Base-by-base conservation (phyloP, 2,329 filamentous ascomycete genomes). In the Epichloe glyceriae region DNA sequence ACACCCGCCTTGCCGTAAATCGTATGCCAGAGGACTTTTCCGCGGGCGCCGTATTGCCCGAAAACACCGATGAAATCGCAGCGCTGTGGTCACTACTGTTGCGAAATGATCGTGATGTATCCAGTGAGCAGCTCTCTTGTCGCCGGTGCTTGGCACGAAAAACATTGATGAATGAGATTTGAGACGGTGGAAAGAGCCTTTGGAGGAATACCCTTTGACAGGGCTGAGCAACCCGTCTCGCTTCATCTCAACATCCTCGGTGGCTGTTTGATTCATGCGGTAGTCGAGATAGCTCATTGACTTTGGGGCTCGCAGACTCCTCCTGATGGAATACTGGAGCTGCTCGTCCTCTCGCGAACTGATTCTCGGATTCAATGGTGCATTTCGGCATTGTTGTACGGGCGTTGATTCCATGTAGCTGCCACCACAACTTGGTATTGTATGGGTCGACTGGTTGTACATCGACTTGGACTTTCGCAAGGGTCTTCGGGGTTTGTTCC, bases 1-100 rank as follows among this genome's bases (percentile, higher is more conserved):
- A 86, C 14, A 81, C 77, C 34, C 79, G 81, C 22, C 83, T 73
- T 11, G 78, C 76, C 47, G 75, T 80, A 33, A 68, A 66, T 44
- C 70, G 73, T 30, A 82, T 57, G 4, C 62, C 60, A 7, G 56
- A 53, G 10, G 60, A 60, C 48, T 63, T 68, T 4, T 58, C 49
- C 4, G 57, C 7, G 7, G 59, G 53, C 5, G 59, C 47, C 3
- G 54, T 57, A 10, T 59, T 54, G 2, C 55, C 56, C 6, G 64
- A 65, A 55, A 58, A 60, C 4, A 56, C 61, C 12, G 56, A 68
- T 20, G 64, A 62, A 10, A 67, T 55, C 41, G 61, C 64, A 20
- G 62, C 63, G 41, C 63, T 67, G 51, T 60, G 55, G 59, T 70
- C 72, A 57, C 68, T 73, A 60, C 67, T 71, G 52, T 67, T 72